phyloP scores from a whole-genome alignment of 805 yeast genomes.

The Scheffersomyces amazonensis region DNA sequence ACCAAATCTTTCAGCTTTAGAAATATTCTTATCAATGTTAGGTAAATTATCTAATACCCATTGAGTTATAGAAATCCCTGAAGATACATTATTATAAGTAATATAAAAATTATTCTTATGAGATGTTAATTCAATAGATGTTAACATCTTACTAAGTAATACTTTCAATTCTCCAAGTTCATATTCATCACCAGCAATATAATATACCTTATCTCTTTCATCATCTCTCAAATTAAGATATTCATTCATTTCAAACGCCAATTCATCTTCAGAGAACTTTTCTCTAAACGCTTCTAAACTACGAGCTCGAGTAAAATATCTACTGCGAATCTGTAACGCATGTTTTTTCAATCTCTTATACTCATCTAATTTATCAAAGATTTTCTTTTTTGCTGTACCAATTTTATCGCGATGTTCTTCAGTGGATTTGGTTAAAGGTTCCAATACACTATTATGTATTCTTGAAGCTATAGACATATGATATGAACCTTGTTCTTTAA shows the following conservation, averaged over 20 bases:
- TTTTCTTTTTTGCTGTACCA: conserved; percentile 53
- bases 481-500: conserved; percentile 54
- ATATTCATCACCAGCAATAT: conserved; percentile 31
- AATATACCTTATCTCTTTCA: conserved; percentile 20
- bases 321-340: conserved; percentile 59
- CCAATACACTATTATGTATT: conserved; percentile 57
- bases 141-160: conserved; percentile 31
- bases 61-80: conserved; percentile 58
- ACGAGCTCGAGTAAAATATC: conserved; percentile 76
- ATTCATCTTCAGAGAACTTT: conserved; percentile 39
- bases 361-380: conserved; percentile 48
- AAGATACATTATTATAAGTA: conserved; percentile 57
- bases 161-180: conserved; percentile 27
- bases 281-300: conserved; percentile 63
- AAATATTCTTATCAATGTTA: conserved; percentile 44
- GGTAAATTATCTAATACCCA: conserved; percentile 52
- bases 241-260: conserved; percentile 3
- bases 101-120: conserved; percentile 70
- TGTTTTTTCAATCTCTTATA: conserved; percentile 46
- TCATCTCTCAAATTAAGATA: conserved; percentile 11
- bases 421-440: conserved; percentile 76
- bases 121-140: conserved; percentile 47
- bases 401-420: conserved; percentile 67
- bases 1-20: conserved; percentile 68
- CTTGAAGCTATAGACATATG: conserved; percentile 62